Conservation (phyloP, 345 rosid genomes). For the Arabidopsis arenosa region DNA sequence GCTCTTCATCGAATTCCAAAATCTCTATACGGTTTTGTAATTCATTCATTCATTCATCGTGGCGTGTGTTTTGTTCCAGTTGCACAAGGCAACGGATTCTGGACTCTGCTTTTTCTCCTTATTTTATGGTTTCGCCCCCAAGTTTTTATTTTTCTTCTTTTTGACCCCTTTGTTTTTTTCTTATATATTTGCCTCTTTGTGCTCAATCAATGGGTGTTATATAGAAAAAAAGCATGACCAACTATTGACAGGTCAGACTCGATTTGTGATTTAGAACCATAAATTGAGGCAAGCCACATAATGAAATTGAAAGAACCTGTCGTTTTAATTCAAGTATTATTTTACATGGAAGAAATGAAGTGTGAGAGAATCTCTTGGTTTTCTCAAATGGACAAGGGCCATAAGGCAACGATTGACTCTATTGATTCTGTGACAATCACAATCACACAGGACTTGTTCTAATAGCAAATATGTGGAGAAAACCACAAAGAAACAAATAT, state of each 20-base stretch:
- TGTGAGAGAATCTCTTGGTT: conserved; percentile 28
- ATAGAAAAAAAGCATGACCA: neutral
- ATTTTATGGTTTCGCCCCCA: neutral
- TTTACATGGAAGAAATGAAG: conserved; percentile 1
- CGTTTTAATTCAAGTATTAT: neutral
- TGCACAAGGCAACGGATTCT: conserved; percentile 30
- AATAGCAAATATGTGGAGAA: neutral
- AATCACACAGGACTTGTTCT: conserved; percentile 2
- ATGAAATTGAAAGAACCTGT: neutral
- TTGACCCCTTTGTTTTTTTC: neutral
- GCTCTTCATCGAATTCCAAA: conserved; percentile 26
- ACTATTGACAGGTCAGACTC: conserved; percentile 24
- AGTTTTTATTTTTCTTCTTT: neutral
- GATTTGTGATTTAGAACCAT: neutral
- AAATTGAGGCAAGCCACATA: conserved; percentile 12
- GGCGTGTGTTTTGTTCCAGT: conserved; percentile 1
- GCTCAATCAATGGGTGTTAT: neutral
- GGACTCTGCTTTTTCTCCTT: conserved; percentile 1
- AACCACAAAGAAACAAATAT: neutral
- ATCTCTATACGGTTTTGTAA: neutral
- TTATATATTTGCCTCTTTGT: neutral
- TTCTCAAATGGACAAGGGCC: too few relatives aligned
- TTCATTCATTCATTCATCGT: conserved; percentile 2
- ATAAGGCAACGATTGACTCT: conserved; percentile 14
- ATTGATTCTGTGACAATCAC: conserved; percentile 7